Percentiles rank a stretch among this genome's conserved stretches.
Evolutionary conservation across 495 filamentous ascomycete species (phyloP).

Genomic region (Glonium stellatum): DNA sequence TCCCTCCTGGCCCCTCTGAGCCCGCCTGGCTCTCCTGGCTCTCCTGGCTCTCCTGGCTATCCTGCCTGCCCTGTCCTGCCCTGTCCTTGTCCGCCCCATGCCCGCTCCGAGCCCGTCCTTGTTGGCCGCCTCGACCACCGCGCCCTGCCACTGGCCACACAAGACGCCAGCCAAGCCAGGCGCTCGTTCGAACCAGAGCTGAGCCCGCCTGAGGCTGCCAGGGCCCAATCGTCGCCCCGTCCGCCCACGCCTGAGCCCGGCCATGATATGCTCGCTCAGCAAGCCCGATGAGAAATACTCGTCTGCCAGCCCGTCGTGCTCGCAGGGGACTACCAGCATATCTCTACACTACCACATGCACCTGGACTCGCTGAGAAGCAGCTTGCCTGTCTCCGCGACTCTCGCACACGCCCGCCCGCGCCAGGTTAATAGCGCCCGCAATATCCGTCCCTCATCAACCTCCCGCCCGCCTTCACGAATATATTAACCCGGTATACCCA

Average conservation of each 20-base stretch:
- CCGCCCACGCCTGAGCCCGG: not conserved
- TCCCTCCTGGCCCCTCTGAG: too few species aligned
- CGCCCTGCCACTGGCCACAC: constrained; percentile 3
- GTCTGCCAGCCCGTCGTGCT: not conserved
- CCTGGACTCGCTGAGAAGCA: not conserved
- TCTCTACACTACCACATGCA: too few species aligned
- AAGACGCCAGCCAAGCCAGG: constrained; percentile 8
- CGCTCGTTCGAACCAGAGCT: not conserved
- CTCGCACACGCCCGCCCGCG: not conserved
- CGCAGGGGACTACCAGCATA: not conserved
- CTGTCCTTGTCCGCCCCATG: too few species aligned
- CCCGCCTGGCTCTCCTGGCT: too few species aligned
- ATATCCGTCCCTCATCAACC: not conserved
- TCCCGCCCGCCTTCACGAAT: too few species aligned
- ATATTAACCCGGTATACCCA: not conserved
- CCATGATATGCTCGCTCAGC: not conserved
- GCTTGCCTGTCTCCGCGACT: not conserved
- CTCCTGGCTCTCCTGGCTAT: too few species aligned
- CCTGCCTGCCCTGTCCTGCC: too few species aligned
- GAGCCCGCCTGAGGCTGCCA: not conserved
- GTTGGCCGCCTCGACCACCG: not conserved
- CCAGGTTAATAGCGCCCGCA: not conserved
- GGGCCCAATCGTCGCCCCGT: not conserved
- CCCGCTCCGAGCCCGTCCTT: too few species aligned
- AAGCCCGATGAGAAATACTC: not conserved